These are phyloP conservation scores for Podila epigama DNA, from an alignment of 192 early-diverging fungal species.

Conservation along the genomic window DNA sequence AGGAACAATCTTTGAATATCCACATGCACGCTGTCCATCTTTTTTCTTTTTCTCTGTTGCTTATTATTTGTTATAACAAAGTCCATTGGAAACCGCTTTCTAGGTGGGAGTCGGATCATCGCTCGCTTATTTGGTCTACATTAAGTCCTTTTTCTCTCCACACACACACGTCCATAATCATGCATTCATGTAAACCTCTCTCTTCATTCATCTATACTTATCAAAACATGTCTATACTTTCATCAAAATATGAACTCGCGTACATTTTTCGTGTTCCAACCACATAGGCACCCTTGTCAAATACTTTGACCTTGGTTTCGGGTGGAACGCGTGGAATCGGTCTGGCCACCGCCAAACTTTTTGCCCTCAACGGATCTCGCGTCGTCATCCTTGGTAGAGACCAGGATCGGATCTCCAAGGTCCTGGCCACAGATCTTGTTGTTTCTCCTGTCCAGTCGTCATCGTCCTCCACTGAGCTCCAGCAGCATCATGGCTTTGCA, in stretches of 20 bases:
- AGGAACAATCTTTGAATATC: background rate
- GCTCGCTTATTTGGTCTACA: too few species aligned
- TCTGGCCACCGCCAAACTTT: slow-evolving; percentile 65
- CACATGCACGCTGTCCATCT: too few species aligned
- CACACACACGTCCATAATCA: too few species aligned
- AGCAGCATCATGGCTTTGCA: slow-evolving; percentile 41
- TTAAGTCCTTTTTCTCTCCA: too few species aligned
- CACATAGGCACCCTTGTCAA: slow-evolving; percentile 5
- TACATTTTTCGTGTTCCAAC: background rate
- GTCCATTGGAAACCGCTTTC: too few species aligned
- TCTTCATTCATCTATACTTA: too few species aligned
- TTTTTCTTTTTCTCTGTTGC: too few species aligned
- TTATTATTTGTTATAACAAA: too few species aligned
- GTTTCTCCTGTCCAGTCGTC: too few species aligned
- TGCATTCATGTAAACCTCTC: too few species aligned
- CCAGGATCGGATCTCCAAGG: slow-evolving; percentile 34
- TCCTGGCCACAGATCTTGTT: slow-evolving; percentile 21
- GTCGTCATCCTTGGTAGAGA: slow-evolving; percentile 66
- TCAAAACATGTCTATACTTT: too few species aligned
- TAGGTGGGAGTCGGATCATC: too few species aligned
- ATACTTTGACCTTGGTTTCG: slow-evolving; percentile 56
- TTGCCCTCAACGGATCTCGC: slow-evolving; percentile 63
- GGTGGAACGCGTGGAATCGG: slow-evolving; percentile 87
- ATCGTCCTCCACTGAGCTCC: slow-evolving; percentile 22
- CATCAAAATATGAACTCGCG: background rate